Conservation (phyloP, 1,284 basidiomycete species). For the Ustilago bromivora region DNA sequence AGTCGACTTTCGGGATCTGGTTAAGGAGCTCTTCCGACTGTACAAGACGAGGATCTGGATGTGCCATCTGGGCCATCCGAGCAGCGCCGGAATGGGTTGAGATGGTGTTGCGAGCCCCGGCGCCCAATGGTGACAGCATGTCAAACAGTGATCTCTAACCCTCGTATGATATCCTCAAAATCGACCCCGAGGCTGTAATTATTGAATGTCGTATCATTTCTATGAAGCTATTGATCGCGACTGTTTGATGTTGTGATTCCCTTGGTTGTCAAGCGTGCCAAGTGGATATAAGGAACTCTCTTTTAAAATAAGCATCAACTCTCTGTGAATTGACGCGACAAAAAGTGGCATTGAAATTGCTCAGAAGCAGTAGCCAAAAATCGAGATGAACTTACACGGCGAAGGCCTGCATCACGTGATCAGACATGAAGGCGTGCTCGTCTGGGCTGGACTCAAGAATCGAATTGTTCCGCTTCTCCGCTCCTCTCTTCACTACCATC, state of each 20-base stretch:
- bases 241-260: neutral
- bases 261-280: neutral
- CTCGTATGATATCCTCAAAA: neutral
- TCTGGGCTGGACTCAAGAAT: no score
- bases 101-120: neutral
- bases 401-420: no score
- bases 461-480: no score
- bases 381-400: no score
- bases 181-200: neutral
- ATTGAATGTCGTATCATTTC: neutral
- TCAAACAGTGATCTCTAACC: neutral
- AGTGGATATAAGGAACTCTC: no score
- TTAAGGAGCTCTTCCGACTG: slow-evolving; percentile 86
- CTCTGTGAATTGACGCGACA: no score
- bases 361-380: no score
- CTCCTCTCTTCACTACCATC: no score
- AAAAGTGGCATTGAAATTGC: no score
- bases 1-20: slow-evolving; percentile 96
- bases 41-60: slow-evolving; percentile 67
- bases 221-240: neutral
- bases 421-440: no score
- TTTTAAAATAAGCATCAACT: no score
- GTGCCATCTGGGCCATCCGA: slow-evolving; percentile 57
- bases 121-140: neutral
- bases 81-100: slow-evolving; percentile 46